Base-by-base conservation (phyloP, 768 basidiomycete genomes). In the Tricholoma terreum region DNA sequence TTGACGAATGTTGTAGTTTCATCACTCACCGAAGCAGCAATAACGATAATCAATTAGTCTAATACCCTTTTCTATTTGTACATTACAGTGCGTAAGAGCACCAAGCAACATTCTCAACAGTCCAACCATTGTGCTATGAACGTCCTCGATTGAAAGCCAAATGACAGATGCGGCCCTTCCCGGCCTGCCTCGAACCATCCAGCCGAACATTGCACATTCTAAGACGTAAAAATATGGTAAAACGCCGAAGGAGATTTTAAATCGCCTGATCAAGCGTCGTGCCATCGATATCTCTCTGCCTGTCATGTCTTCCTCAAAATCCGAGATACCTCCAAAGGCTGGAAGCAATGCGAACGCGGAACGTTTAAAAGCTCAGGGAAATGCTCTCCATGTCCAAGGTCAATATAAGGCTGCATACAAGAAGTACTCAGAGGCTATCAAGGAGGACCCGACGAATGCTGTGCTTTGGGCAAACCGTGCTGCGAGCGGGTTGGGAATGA, bases 11-110 rank as follows among this genome's bases (percentile, higher is more conserved):
- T n/a, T 59, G 9, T 31, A 86, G 85, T 85, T 86, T 61, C 80
- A 85, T 54, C 82, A 81, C 65, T 75, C 76, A 8, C 77, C 78
- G 22, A 77, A 75, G 56, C 73, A 78, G 55, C 67, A 71, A 65
- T 69, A 58, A 65, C 24, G 7, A 17, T 35, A 17, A 15, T 17
- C 22, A 21, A 56, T 6, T 52, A 38, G 36, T 55, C 30, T 35
- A 46, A 38, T 55, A 55, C 22, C 31, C 38, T 33, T 27, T 6
- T 27, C 11, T 22, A 14, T 54, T 30, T 57, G 27, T 24, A 56
- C 48, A 48, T 19, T 52, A 49, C 22, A 49, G n/a, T 42, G 17
- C 50, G 43, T 55, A 12, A 6, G 43, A 45, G 40, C 40, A 27
- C 24, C 24, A 6, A 27, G 24, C 24, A 27, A 27, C 24, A 2